phyloP scores from a whole-genome alignment of 140 eudicot genomes.

The Oenanthe javanica region DNA sequence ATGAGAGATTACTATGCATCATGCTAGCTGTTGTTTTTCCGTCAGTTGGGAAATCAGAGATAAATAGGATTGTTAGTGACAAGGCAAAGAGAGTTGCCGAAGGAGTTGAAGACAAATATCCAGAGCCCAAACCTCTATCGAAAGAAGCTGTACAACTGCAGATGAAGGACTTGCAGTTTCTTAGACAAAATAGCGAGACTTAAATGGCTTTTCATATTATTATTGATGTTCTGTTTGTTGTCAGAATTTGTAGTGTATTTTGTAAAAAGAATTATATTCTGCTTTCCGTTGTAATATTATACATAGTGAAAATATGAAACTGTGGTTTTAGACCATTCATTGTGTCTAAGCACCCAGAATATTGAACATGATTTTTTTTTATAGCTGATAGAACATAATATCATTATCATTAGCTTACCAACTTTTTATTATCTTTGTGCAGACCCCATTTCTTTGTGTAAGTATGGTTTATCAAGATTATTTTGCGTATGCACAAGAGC shows the following conservation, averaged over 20 bases:
- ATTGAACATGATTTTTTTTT: neutral
- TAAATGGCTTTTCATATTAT: neutral
- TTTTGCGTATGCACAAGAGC: neutral
- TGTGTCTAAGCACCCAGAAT: neutral
- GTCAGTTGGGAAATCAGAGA: conserved; percentile 34
- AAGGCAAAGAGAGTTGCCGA: conserved; percentile 57
- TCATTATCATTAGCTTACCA: neutral
- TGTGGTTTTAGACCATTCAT: neutral
- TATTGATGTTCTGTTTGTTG: neutral
- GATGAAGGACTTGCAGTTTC: conserved; percentile 84
- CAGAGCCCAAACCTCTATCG: conserved; percentile 58
- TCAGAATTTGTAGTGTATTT: neutral
- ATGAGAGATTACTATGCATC: conserved; percentile 40
- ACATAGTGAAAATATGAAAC: neutral
- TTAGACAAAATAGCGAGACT: conserved; percentile 43
- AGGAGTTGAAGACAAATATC: conserved; percentile 46
- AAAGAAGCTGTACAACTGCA: conserved; percentile 93
- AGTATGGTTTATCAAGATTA: neutral
- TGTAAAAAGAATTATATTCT: neutral
- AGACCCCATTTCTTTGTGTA: neutral
- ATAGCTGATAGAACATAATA: neutral
- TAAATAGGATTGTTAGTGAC: conserved; percentile 45
- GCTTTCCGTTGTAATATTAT: neutral
- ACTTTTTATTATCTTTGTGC: neutral
- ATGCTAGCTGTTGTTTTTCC: conserved; percentile 86